Evolutionary conservation across 2,329 filamentous ascomycete species (phyloP).

Genomic region (Diaporthe longicolla): DNA sequence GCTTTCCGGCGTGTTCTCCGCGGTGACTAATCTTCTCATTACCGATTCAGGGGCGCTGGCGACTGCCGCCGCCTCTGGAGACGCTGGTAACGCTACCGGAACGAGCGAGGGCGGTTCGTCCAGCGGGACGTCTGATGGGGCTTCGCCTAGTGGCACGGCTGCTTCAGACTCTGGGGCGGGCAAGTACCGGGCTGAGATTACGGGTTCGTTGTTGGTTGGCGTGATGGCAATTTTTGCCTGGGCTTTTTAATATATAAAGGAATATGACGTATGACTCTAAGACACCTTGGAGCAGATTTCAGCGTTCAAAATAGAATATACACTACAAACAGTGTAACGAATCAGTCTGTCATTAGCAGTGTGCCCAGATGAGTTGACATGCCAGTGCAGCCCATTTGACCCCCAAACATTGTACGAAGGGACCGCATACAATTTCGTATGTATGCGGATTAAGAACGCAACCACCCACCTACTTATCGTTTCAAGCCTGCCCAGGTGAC

Average conservation of each 20-base stretch:
- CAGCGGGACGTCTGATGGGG: slow-evolving; percentile 64
- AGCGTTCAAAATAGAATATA: background rate
- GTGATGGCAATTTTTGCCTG: slow-evolving; percentile 22
- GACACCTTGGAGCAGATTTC: background rate
- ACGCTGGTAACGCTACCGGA: slow-evolving; percentile 24
- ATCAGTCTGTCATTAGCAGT: too few species aligned
- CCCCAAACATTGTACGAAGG: too few species aligned
- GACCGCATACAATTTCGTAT: too few species aligned
- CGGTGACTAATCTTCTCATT: slow-evolving; percentile 56
- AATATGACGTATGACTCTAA: background rate
- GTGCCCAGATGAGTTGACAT: too few species aligned
- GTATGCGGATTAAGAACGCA: too few species aligned
- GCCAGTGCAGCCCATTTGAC: too few species aligned
- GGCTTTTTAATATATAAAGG: background rate
- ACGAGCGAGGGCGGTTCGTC: slow-evolving; percentile 60
- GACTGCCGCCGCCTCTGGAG: background rate
- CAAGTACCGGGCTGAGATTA: slow-evolving; percentile 63
- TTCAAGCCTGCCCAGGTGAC: too few species aligned
- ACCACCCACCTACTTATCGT: too few species aligned
- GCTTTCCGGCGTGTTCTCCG: slow-evolving; percentile 60
- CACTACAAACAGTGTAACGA: too few species aligned
- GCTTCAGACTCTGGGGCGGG: slow-evolving; percentile 52
- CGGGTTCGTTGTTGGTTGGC: slow-evolving; percentile 51
- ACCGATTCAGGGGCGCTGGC: slow-evolving; percentile 42
- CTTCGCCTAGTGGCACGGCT: slow-evolving; percentile 59